Evolutionary conservation across 352 stramenopile species (phyloP).

Genomic region (Pythium utonaiense): DNA sequence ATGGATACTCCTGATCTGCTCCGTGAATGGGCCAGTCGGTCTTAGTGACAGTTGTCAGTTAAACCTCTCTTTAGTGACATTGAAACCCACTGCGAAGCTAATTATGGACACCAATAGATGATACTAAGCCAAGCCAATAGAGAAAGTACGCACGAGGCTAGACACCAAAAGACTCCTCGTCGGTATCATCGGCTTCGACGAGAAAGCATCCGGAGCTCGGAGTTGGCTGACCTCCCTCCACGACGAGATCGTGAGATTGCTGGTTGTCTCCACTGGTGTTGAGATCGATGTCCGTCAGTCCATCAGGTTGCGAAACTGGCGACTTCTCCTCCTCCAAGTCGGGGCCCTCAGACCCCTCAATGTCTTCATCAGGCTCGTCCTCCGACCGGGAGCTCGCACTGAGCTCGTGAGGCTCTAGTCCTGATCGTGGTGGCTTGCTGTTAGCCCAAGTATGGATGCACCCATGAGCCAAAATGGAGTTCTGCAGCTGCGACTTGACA

Average conservation of each 20-base stretch:
- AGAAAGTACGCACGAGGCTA: not conserved
- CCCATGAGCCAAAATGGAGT: constrained; percentile 46
- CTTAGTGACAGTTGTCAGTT: not conserved
- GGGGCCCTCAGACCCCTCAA: not conserved
- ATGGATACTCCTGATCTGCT: not conserved
- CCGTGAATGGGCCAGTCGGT: not conserved
- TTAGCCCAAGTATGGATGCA: constrained; percentile 59
- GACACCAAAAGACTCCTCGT: not conserved
- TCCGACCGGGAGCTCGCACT: constrained; percentile 12
- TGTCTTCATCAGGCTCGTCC: constrained; percentile 8
- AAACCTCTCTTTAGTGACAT: not conserved
- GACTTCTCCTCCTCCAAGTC: constrained; percentile 3
- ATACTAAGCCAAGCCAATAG: not conserved
- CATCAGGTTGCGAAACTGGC: not conserved
- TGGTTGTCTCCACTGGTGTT: not conserved
- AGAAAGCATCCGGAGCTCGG: constrained; percentile 13
- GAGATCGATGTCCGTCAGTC: constrained; percentile 17
- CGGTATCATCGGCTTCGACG: constrained; percentile 16
- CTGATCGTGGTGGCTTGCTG: constrained; percentile 5
- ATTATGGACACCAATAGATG: not conserved
- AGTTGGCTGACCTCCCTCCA: not conserved
- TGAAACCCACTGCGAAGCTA: not conserved
- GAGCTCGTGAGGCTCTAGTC: constrained; percentile 18
- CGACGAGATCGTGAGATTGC: constrained; percentile 2
- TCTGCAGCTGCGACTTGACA: constrained; percentile 48